A percentile compares a stretch with the other conserved stretches of the same genome.
Evolutionary conservation across 805 yeast species (phyloP).

Genomic region (Candida peoriensis): DNA sequence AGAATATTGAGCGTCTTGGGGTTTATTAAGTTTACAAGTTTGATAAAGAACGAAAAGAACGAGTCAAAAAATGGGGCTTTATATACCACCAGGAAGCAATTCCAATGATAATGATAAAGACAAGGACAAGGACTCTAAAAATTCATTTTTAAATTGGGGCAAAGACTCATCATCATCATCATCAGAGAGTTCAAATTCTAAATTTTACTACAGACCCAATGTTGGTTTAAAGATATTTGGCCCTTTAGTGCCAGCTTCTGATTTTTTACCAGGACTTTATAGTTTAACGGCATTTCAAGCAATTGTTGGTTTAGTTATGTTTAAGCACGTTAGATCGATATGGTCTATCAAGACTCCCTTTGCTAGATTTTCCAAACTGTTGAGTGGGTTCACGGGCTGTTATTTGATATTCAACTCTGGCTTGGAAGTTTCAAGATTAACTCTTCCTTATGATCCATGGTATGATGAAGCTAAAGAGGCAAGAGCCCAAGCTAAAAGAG

Average conservation of each 20-base stretch:
- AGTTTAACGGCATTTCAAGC: slow-evolving; percentile 49
- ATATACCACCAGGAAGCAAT: slow-evolving; percentile 5
- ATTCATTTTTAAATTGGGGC: not conserved
- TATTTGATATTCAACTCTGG: slow-evolving; percentile 48
- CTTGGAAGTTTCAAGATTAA: slow-evolving; percentile 49
- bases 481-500: slow-evolving; percentile 37
- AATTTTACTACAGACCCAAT: slow-evolving; percentile 48
- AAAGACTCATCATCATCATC: too few relatives aligned
- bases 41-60: too few relatives aligned
- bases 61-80: slow-evolving; percentile 7
- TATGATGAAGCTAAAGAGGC: slow-evolving; percentile 56
- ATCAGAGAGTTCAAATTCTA: too few relatives aligned
- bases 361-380: slow-evolving; percentile 26
- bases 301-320: slow-evolving; percentile 37
- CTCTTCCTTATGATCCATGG: slow-evolving; percentile 62
- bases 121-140: not conserved
- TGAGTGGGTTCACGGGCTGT: slow-evolving; percentile 38
- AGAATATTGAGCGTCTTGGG: too few relatives aligned
- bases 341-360: slow-evolving; percentile 23
- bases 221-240: slow-evolving; percentile 62
- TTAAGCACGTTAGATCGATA: slow-evolving; percentile 18
- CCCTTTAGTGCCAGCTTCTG: slow-evolving; percentile 70
- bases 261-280: slow-evolving; percentile 50
- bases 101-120: not conserved
- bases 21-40: too few relatives aligned